Percentiles rank a stretch among this genome's conserved stretches.
These are phyloP conservation scores for Tuber aestivum DNA, from an alignment of 495 filamentous ascomycete species.

Conservation along the genomic window DNA sequence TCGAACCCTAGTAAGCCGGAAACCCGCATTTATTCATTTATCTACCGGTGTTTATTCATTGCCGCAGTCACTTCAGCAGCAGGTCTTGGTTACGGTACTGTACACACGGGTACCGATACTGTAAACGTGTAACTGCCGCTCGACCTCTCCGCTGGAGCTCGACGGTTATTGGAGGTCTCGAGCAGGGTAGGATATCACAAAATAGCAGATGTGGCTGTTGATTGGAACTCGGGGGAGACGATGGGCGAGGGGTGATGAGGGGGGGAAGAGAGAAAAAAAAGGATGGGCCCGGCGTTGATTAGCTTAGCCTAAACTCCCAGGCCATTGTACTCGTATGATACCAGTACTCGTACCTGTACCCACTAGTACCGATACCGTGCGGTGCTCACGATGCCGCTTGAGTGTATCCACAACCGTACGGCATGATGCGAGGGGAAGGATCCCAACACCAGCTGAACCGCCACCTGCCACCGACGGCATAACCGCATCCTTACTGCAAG, in stretches of 20 bases:
- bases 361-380: no score
- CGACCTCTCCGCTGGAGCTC: neutral
- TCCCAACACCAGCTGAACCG: neutral
- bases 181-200: neutral
- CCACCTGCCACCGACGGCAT: neutral
- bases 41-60: neutral
- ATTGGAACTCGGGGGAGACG: neutral
- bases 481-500: neutral
- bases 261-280: neutral
- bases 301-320: neutral
- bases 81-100: neutral
- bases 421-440: neutral
- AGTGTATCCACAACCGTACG: neutral
- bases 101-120: no score
- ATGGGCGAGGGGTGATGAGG: neutral
- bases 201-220: neutral
- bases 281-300: neutral
- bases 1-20: neutral
- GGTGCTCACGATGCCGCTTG: neutral
- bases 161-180: neutral
- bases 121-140: neutral
- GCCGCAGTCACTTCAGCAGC: neutral
- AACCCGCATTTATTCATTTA: neutral
- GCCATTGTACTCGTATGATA: neutral
- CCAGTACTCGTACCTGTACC: no score